Evolutionary conservation across 257 asterid species (phyloP).

Genomic region (Solanum acaule): DNA sequence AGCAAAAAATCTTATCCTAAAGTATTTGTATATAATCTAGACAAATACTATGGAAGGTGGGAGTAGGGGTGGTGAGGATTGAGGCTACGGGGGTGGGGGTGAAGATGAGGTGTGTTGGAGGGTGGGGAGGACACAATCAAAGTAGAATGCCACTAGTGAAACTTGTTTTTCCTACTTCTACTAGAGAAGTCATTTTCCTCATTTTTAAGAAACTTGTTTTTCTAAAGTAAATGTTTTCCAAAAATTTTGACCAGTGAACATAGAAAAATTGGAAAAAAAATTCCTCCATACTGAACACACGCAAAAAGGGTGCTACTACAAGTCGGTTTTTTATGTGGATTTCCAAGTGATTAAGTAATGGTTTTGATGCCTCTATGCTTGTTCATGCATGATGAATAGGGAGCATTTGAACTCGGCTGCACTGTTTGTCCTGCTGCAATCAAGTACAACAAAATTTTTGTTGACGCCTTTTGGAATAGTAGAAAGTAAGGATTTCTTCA

Average conservation of each 20-base stretch:
- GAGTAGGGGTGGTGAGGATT: background rate
- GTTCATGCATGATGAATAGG: conserved; percentile 35
- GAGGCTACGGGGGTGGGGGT: background rate
- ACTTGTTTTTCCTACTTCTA: background rate
- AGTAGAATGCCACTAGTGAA: background rate
- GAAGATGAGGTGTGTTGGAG: background rate
- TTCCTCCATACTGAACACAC: background rate
- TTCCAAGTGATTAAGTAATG: background rate
- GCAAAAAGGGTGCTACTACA: background rate
- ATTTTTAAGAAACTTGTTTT: background rate
- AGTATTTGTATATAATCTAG: background rate
- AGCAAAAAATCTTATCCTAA: background rate
- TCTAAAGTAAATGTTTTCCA: background rate
- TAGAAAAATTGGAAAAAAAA: background rate
- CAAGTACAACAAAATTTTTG: conserved; percentile 92
- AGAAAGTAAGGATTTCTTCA: conserved; percentile 34
- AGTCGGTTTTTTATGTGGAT: background rate
- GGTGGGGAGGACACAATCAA: background rate
- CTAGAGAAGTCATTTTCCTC: background rate
- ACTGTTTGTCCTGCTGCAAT: conserved; percentile 96
- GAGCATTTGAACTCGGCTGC: conserved; percentile 89
- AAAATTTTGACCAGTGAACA: too few species aligned
- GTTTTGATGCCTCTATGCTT: background rate
- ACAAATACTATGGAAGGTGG: background rate
- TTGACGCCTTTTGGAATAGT: conserved; percentile 99